phyloP scores from a whole-genome alignment of 305 asterid genomes.

The Plantago rigida region DNA sequence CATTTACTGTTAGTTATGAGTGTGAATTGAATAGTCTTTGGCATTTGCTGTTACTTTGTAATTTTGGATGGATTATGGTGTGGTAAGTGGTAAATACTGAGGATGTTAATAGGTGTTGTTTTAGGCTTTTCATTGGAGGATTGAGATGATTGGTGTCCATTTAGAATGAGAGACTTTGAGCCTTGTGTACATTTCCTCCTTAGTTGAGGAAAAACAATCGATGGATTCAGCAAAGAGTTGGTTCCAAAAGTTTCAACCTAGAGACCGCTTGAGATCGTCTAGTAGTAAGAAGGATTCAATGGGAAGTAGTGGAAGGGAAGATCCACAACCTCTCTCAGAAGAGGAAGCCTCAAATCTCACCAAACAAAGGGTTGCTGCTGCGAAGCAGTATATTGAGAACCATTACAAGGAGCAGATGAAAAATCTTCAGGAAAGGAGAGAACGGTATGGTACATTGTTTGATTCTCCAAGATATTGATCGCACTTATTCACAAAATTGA shows the following conservation, averaged over 20 bases:
- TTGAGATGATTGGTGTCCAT: conserved; percentile 28
- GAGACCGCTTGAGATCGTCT: conserved; percentile 60
- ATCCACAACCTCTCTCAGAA: conserved; percentile 40
- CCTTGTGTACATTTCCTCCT: conserved; percentile 27
- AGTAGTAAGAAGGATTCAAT: conserved; percentile 53
- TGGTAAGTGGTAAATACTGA: not conserved
- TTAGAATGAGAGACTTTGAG: conserved; percentile 34
- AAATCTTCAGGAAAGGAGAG: conserved; percentile 82
- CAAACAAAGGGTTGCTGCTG: conserved; percentile 82
- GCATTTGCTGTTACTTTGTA: not conserved
- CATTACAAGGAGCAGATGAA: conserved; percentile 92
- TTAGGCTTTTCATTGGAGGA: conserved; percentile 31
- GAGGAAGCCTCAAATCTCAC: conserved; percentile 92
- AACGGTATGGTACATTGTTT: conserved; percentile 48
- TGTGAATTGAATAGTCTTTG: not conserved
- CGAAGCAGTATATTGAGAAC: conserved; percentile 92
- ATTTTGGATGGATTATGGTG: not conserved
- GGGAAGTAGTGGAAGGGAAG: conserved; percentile 67
- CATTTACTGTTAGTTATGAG: not conserved
- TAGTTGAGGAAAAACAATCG: conserved; percentile 32
- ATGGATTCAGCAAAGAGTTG: conserved; percentile 91
- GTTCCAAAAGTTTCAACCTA: conserved; percentile 72
- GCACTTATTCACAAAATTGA: too few species aligned
- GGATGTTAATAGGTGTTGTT: not conserved
- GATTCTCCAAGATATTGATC: not conserved